phyloP scores from a whole-genome alignment of 305 asterid species.

The Lippia alba region DNA sequence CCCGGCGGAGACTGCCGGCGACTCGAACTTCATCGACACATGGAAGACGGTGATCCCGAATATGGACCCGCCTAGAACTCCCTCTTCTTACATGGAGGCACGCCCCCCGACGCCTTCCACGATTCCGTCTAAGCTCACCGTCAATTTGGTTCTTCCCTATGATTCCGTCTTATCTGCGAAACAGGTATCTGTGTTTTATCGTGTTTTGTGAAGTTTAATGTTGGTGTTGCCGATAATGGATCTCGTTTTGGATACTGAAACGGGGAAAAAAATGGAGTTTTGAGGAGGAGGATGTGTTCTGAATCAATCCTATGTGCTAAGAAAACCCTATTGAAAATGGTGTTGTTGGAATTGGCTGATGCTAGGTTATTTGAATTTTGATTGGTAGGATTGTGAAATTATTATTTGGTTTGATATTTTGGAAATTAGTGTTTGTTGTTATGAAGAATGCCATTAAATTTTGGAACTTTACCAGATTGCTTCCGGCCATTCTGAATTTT shows the following conservation, averaged over 20 bases:
- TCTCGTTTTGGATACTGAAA: background rate
- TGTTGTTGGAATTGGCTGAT: background rate
- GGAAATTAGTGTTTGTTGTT: background rate
- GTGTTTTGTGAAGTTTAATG: background rate
- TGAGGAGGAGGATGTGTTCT: background rate
- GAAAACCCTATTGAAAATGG: background rate
- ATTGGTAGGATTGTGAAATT: no score
- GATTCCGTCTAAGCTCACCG: conserved; percentile 79
- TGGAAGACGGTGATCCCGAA: conserved; percentile 66
- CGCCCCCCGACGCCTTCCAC: conserved; percentile 74
- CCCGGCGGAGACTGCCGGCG: conserved; percentile 51
- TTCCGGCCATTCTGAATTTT: background rate
- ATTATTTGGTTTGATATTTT: background rate
- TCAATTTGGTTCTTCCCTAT: conserved; percentile 78
- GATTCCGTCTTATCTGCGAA: conserved; percentile 54
- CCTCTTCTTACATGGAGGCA: conserved; percentile 61
- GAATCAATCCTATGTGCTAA: background rate
- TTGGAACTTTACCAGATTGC: background rate
- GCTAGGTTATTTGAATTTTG: background rate
- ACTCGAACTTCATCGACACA: conserved; percentile 52
- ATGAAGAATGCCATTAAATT: background rate
- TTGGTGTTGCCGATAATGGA: background rate
- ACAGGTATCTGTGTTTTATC: conserved; percentile 50
- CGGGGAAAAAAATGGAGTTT: background rate
- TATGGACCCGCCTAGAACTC: conserved; percentile 73